Evolutionary conservation across 306 rosid genomes (phyloP).

Genomic region (Vigna trinervia): DNA sequence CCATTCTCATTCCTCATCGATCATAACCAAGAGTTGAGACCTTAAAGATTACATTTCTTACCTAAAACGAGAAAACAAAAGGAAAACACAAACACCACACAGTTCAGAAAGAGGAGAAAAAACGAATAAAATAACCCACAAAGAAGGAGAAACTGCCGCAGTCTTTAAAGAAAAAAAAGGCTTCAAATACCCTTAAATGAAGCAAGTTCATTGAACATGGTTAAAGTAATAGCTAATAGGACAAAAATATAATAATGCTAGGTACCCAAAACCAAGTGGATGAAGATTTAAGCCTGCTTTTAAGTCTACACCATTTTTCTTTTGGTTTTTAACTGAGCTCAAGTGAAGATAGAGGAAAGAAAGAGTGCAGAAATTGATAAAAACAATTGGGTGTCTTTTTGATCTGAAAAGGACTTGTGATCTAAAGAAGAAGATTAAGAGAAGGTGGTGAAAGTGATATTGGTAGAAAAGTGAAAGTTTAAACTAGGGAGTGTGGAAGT

Average conservation of each 20-base stretch:
- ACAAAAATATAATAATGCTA: background rate
- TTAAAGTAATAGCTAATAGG: background rate
- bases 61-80: background rate
- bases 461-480: background rate
- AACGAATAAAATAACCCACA: background rate
- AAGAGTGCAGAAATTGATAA: background rate
- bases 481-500: background rate
- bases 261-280: background rate
- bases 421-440: background rate
- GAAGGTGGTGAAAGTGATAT: background rate
- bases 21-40: constrained; percentile 53
- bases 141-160: background rate
- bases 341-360: background rate
- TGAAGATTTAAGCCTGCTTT: background rate
- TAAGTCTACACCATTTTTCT: background rate
- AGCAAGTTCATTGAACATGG: background rate
- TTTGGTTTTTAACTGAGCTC: background rate
- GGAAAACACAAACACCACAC: background rate
- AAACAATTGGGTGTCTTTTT: background rate
- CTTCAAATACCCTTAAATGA: background rate
- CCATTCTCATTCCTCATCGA: constrained; percentile 56
- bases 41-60: constrained; percentile 34
- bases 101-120: constrained; percentile 1
- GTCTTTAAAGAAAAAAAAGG: background rate
- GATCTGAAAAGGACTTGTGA: background rate